Conservation (phyloP, 768 basidiomycete genomes). For the Gymnopilus dilepis region DNA sequence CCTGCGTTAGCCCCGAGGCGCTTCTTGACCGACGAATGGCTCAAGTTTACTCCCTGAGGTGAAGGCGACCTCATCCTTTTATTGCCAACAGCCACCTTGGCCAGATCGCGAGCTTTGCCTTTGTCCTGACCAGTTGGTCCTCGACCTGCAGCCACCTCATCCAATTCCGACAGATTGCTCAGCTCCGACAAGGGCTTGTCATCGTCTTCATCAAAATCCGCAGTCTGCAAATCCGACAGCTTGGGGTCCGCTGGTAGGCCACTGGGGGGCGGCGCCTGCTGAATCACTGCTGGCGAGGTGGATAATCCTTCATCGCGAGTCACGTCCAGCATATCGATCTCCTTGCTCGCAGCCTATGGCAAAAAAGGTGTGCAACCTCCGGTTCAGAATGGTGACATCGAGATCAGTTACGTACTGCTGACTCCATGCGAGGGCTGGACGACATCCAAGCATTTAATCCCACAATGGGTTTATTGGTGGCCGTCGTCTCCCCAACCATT, state of each 20-base stretch:
- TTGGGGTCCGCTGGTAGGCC: background rate
- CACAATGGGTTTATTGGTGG: conserved; percentile 41
- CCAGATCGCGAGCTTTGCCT: too few relatives aligned
- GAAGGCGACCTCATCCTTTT: conserved; percentile 1
- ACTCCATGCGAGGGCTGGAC: conserved; percentile 34
- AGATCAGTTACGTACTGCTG: background rate
- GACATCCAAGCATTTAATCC: conserved; percentile 45
- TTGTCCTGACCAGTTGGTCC: background rate
- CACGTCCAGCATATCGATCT: background rate
- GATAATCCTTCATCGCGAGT: background rate
- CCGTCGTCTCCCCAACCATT: conserved; percentile 12
- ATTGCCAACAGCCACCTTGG: background rate
- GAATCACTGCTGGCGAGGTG: background rate
- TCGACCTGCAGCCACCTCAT: background rate
- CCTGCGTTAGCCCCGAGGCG: background rate
- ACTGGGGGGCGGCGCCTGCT: background rate
- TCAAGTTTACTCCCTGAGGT: background rate
- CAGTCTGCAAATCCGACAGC: conserved; percentile 3
- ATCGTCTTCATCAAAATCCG: conserved; percentile 33
- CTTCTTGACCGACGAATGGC: background rate
- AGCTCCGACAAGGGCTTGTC: conserved; percentile 32
- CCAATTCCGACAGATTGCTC: conserved; percentile 14
- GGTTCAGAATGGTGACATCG: background rate
- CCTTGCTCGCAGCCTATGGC: background rate
- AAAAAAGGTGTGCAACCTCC: background rate